Base-by-base conservation (phyloP, 1,284 basidiomycete genomes). In the Ustilago esculenta region DNA sequence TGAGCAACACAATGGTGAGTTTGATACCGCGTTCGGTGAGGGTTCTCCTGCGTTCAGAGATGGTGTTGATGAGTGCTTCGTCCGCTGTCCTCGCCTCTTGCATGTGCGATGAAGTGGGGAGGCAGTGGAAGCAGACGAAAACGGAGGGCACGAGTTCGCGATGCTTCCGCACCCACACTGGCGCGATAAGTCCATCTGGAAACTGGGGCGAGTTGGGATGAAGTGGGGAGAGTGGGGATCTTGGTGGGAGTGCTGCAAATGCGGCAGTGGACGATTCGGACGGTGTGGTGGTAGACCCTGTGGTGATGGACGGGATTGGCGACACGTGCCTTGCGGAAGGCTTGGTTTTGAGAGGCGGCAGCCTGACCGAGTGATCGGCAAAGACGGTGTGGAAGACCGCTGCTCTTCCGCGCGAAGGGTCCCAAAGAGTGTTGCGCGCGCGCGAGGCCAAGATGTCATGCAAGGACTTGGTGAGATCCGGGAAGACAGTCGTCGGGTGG, bases 81-180 rank as follows among this genome's bases (percentile, higher is more conserved):
- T 98, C 95, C 58, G 85, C 84, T 61, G 83, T 85, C 27, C 66
- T 51, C 2, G 69, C 49, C 29, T 51, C 49, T 24, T 60, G 52
- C 3, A 43, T 50, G 12, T 47, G 54, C 2, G 58, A 18, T 3
- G 59, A 24, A 1, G 58, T 40, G 5, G 51, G 50, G 8, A 98
- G 85, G 44, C 90, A 87, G 60, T 91, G 84, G 81, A 97, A 95
- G 43, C 94, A 85, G 5, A 98, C 91, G 82, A 97, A 96, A 0
- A 97, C 92, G 15, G 91, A 89, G 0, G 95, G 94, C 0, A 98
- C 84, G 29, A 95, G 87, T 8, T 92, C 89, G 0, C 92, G 90
- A 77, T 98, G 94, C 83, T 97, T 98, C 41, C 94, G 87, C 15
- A 97, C 88, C 95, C 95, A 98, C 74, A 98, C 92, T 0, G 94